Evolutionary conservation across 768 basidiomycete genomes (phyloP).

Genomic region (Phlebiopsis flavidoalba): DNA sequence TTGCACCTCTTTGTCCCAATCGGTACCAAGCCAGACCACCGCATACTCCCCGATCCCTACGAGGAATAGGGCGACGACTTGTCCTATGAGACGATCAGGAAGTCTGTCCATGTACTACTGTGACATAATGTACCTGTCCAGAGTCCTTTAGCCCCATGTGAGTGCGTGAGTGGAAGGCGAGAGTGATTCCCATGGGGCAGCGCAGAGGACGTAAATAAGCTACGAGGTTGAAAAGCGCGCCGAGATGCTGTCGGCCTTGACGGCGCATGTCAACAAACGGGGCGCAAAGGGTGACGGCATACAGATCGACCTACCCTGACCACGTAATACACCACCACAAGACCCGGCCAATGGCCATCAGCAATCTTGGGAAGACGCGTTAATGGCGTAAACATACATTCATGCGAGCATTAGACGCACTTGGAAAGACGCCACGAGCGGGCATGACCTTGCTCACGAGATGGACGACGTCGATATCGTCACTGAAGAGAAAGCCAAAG

Average conservation of each 20-base stretch:
- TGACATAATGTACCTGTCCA: slow-evolving; percentile 37
- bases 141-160: slow-evolving; percentile 43
- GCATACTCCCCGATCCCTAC: slow-evolving; percentile 67
- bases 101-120: neutral
- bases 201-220: slow-evolving; percentile 54
- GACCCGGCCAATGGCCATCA: slow-evolving; percentile 48
- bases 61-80: slow-evolving; percentile 66
- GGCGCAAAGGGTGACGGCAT: neutral
- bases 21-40: slow-evolving; percentile 50
- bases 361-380: slow-evolving; percentile 30
- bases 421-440: slow-evolving; percentile 52
- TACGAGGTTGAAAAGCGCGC: slow-evolving; percentile 67
- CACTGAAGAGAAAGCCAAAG: slow-evolving; percentile 66
- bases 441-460: slow-evolving; percentile 48
- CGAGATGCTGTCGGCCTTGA: slow-evolving; percentile 57
- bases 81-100: slow-evolving; percentile 36
- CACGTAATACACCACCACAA: slow-evolving; percentile 44
- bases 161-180: slow-evolving; percentile 37
- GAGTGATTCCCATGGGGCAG: slow-evolving; percentile 44
- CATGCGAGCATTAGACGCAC: slow-evolving; percentile 18
- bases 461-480: slow-evolving; percentile 48
- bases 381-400: neutral
- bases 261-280: slow-evolving; percentile 3
- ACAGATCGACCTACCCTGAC: slow-evolving; percentile 31
- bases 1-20: slow-evolving; percentile 43